Base-by-base conservation (phyloP, 202 grass and related monocot species). In the Tripidium arundinaceum region DNA sequence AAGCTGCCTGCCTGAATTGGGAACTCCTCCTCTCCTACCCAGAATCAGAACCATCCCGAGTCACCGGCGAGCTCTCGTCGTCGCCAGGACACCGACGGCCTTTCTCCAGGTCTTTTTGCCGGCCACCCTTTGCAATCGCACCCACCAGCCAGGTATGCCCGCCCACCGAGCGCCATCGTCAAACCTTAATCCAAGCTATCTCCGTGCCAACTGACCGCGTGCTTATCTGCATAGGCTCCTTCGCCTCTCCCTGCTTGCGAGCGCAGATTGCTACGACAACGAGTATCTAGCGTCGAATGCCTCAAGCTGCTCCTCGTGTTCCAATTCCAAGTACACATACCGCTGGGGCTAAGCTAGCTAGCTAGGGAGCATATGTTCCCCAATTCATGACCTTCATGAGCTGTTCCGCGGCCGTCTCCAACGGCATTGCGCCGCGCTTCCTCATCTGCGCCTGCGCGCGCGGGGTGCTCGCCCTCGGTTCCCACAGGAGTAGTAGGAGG, bases 301-400 rank as follows among this genome's bases (percentile, higher is more conserved):
- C n/a, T n/a, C n/a, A n/a, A n/a, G n/a, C n/a, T n/a, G n/a, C n/a
- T n/a, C n/a, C n/a, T n/a, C n/a, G n/a, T n/a, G n/a, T n/a, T n/a
- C n/a, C n/a, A n/a, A n/a, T 33, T 33, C 31, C 31, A 33, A 33
- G 31, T 33, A 33, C 31, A n/a, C n/a, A n/a, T n/a, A n/a, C n/a
- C 5, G 42, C 54, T 46, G 79, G 57, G 79, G 41, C 61, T 4
- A 33, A 33, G 31, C 31, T 33, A 33, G 31, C 31, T 33, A 33
- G 31, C 61, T 73, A 76, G 89, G 83, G 89, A 78, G 49, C 77
- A 91, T 94, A 87, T 87, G 86, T 86, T 78, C 78, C 72, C 69
- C 78, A 25, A 82, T 90, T 79, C 77, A 84, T 88, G 87, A 86
- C 13, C 81, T 96, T 88, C 50, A 94, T 93, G 94, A 97, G 85